Evolutionary conservation across 2,329 filamentous ascomycete genomes (phyloP).

Genomic region (Diaporthe sp.): DNA sequence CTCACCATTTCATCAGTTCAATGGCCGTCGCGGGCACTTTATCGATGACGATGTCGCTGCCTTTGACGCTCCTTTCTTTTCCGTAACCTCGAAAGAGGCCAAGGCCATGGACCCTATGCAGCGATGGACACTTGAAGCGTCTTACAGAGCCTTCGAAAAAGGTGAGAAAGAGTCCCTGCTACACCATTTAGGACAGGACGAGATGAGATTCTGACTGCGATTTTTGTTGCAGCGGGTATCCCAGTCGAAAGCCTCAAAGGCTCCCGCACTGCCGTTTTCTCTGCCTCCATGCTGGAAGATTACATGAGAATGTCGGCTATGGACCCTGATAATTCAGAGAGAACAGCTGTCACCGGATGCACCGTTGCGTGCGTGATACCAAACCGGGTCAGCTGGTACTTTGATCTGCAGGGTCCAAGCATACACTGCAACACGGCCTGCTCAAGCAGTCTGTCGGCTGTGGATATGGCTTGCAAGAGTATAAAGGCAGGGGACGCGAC

Average conservation of each 20-base stretch:
- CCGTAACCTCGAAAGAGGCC: conserved; percentile 51
- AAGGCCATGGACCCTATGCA: conserved; percentile 56
- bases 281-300: conserved; percentile 56
- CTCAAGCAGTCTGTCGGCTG: conserved; percentile 44
- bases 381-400: conserved; percentile 59
- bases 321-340: conserved; percentile 53
- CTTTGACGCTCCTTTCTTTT: conserved; percentile 59
- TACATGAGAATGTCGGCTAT: conserved; percentile 50
- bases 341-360: conserved; percentile 51
- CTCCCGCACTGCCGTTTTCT: conserved; percentile 53
- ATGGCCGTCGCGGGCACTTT: conserved; percentile 48
- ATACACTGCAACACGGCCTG: conserved; percentile 57
- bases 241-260: conserved; percentile 48
- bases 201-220: conserved; percentile 23
- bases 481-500: conserved; percentile 2
- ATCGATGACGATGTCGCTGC: conserved; percentile 51
- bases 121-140: conserved; percentile 51
- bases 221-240: conserved; percentile 50
- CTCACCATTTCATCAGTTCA: conserved; percentile 4
- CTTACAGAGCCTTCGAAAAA: conserved; percentile 56
- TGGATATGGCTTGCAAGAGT: conserved; percentile 36
- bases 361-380: conserved; percentile 43
- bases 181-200: background rate
- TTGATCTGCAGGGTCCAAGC: conserved; percentile 54
- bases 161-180: conserved; percentile 44